These are phyloP conservation scores for Amanita rubescens DNA, from an alignment of 768 basidiomycete species.

Conservation along the genomic window DNA sequence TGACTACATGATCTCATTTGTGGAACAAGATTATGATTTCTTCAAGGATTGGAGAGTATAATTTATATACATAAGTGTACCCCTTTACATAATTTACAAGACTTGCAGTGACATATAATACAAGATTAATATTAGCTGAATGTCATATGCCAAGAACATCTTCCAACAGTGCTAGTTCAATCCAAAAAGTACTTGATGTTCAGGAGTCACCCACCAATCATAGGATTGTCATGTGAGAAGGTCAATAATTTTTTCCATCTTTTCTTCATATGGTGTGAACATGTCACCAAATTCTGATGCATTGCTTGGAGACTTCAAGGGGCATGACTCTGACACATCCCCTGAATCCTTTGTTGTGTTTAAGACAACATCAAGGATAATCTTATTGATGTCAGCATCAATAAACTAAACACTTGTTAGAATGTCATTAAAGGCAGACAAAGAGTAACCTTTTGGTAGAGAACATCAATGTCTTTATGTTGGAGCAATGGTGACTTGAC, in stretches of 20 bases:
- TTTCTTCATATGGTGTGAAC: slow-evolving; percentile 5
- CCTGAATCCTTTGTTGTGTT: background rate
- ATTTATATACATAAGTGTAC: background rate
- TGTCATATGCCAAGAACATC: too few relatives aligned
- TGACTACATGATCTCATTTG: slow-evolving; percentile 78
- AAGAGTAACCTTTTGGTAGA: background rate
- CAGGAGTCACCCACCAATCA: too few relatives aligned
- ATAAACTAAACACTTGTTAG: background rate
- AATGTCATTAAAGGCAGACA: background rate
- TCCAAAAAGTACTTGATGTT: too few relatives aligned
- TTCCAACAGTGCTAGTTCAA: too few relatives aligned
- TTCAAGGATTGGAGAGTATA: slow-evolving; percentile 68
- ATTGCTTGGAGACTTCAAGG: background rate
- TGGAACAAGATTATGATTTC: slow-evolving; percentile 54
- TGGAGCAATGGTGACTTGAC: background rate
- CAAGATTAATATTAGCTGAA: too few relatives aligned
- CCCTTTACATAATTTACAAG: too few relatives aligned
- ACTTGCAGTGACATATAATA: background rate
- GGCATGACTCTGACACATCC: too few relatives aligned
- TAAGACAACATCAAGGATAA: background rate
- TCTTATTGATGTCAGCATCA: background rate
- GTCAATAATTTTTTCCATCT: background rate
- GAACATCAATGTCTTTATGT: background rate
- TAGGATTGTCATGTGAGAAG: background rate
- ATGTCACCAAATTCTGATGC: background rate